A percentile compares a stretch with the other conserved stretches of the same genome.
Evolutionary conservation across 306 rosid genomes (phyloP).

Genomic region (Cucurbita moschata): DNA sequence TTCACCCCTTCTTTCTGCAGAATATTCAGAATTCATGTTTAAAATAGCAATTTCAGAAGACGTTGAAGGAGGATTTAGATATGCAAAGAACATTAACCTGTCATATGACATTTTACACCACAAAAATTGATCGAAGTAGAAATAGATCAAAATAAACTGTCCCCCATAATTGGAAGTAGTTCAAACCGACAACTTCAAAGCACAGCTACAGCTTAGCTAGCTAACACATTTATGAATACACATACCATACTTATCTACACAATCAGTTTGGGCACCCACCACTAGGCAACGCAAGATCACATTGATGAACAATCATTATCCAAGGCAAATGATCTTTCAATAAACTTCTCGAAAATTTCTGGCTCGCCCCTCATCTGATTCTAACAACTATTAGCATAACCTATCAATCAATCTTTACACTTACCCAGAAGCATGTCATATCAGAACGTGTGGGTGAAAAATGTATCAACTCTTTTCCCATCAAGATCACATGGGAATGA

Average conservation of each 20-base stretch:
- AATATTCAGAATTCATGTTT: background rate
- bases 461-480: background rate
- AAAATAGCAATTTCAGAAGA: background rate
- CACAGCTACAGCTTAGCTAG: background rate
- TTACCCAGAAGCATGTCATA: background rate
- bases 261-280: conserved; percentile 4
- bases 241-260: background rate
- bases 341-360: background rate
- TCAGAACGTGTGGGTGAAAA: conserved; percentile 4
- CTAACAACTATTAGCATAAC: background rate
- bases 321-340: background rate
- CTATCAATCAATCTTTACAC: background rate
- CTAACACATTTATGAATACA: background rate
- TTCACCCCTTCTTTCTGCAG: conserved; percentile 4
- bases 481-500: conserved; percentile 3
- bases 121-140: background rate
- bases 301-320: background rate
- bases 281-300: background rate
- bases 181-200: background rate
- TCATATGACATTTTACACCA: background rate
- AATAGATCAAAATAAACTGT: background rate
- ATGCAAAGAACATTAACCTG: background rate
- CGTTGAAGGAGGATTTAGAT: background rate
- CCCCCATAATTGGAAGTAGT: background rate
- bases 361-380: background rate